Conservation (phyloP, 78 protist genomes). For the Pelomyxa schiedti region DNA sequence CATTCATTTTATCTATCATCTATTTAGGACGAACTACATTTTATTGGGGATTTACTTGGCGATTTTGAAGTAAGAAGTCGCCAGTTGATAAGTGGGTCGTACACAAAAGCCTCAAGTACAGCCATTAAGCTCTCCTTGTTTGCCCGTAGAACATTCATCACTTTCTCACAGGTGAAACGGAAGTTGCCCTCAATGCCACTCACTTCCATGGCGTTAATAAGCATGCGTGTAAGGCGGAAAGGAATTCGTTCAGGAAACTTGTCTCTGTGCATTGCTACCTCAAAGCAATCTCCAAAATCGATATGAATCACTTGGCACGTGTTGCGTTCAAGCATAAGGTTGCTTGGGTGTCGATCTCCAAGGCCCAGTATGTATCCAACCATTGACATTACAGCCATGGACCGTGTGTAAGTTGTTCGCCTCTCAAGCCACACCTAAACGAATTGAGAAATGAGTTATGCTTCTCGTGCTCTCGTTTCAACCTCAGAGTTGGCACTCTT, state of each 20-base stretch:
- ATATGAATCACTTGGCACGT: constrained; percentile 90
- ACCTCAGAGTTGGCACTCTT: constrained; percentile 63
- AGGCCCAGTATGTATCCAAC: constrained; percentile 86
- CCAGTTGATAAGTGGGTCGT: constrained; percentile 99
- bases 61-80: constrained; percentile 64
- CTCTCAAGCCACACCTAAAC: constrained; percentile 74
- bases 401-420: constrained; percentile 71
- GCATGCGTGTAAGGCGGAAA: constrained; percentile 98
- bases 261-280: constrained; percentile 78
- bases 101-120: constrained; percentile 98
- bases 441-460: too few species aligned
- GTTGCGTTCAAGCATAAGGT: constrained; percentile 64
- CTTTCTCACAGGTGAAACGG: constrained; percentile 87
- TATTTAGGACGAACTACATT: background rate
- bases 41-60: constrained; percentile 39
- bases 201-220: constrained; percentile 95
- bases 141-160: constrained; percentile 87
- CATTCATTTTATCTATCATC: background rate
- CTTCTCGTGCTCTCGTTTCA: too few species aligned
- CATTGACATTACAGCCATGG: constrained; percentile 89
- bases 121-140: constrained; percentile 94
- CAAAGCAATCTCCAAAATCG: constrained; percentile 98
- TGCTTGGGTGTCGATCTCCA: constrained; percentile 86
- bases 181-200: constrained; percentile 95
- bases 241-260: constrained; percentile 97